Evolutionary conservation across 345 rosid species (phyloP).

Genomic region (Euphorbia lathyris): DNA sequence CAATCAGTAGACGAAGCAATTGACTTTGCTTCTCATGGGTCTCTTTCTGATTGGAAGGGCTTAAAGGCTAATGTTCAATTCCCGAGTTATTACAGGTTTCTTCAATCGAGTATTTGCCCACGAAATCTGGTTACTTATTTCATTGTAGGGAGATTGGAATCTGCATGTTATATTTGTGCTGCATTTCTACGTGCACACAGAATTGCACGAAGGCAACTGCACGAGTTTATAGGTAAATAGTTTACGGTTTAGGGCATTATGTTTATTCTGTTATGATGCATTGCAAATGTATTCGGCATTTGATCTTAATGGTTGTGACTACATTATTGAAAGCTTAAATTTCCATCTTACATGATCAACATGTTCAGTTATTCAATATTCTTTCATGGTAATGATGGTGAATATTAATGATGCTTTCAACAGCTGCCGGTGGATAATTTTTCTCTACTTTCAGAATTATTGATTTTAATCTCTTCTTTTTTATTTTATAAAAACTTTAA

Average conservation of each 20-base stretch:
- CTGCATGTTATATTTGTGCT: constrained; percentile 83
- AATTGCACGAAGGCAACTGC: constrained; percentile 71
- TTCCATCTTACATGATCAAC: too few species aligned
- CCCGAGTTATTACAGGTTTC: constrained; percentile 70
- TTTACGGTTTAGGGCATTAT: constrained; percentile 2
- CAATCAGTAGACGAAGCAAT: constrained; percentile 94
- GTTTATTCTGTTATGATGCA: not conserved
- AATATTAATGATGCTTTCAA: not conserved
- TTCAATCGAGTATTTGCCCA: constrained; percentile 59
- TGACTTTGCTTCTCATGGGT: constrained; percentile 53
- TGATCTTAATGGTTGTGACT: not conserved
- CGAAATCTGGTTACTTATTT: constrained; percentile 71
- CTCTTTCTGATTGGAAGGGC: constrained; percentile 87
- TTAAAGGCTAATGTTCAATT: constrained; percentile 60
- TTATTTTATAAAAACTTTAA: constrained; percentile 3
- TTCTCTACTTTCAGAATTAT: not conserved
- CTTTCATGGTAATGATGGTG: not conserved
- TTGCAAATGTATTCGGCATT: not conserved
- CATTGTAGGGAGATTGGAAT: constrained; percentile 84
- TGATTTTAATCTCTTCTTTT: not conserved
- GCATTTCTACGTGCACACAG: constrained; percentile 97
- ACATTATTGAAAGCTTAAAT: too few species aligned
- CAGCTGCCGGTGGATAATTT: not conserved
- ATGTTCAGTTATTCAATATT: not conserved
- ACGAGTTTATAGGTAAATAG: constrained; percentile 72